Percentiles rank a stretch among this genome's conserved stretches.
These are phyloP conservation scores for Boletales sp. DNA, from an alignment of 768 basidiomycete genomes.

Conservation along the genomic window DNA sequence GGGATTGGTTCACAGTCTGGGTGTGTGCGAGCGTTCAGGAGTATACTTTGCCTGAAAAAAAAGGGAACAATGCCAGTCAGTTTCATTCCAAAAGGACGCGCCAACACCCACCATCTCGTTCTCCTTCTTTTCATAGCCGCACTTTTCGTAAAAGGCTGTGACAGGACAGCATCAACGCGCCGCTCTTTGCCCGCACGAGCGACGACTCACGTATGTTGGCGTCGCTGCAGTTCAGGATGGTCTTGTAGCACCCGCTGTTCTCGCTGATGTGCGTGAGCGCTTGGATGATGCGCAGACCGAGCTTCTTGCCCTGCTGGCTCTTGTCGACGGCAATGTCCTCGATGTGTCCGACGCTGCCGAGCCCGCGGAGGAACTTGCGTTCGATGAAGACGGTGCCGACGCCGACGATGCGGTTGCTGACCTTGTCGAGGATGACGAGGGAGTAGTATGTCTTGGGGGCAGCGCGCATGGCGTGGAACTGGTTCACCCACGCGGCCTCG, in stretches of 20 bases:
- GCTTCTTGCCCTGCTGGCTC: constrained; percentile 84
- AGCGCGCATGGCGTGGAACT: constrained; percentile 60
- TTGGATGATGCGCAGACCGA: constrained; percentile 85
- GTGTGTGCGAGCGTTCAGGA: constrained; percentile 31
- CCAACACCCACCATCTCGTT: constrained; percentile 74
- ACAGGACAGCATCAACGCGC: constrained; percentile 5
- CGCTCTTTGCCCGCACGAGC: constrained; percentile 2
- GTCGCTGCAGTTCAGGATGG: constrained; percentile 92
- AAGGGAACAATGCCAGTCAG: constrained; percentile 9
- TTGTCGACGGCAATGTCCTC: constrained; percentile 97
- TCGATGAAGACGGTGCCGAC: constrained; percentile 86
- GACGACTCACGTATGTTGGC: constrained; percentile 80
- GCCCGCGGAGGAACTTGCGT: constrained; percentile 86
- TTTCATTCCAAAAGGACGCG: neutral
- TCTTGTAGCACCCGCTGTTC: constrained; percentile 86
- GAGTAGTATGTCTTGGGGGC: constrained; percentile 70
- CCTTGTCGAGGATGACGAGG: constrained; percentile 76
- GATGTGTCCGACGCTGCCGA: constrained; percentile 91
- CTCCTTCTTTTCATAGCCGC: constrained; percentile 88
- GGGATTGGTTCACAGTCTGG: constrained; percentile 15
- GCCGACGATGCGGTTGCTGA: constrained; percentile 76
- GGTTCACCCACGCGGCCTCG: constrained; percentile 61
- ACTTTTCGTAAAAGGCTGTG: constrained; percentile 95
- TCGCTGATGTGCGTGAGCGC: constrained; percentile 84
- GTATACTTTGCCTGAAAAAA: constrained; percentile 55